Percentiles rank a stretch among this genome's conserved stretches.
Conservation (phyloP, 164 flowering plant genomes). For the Nymphaea colorata region DNA sequence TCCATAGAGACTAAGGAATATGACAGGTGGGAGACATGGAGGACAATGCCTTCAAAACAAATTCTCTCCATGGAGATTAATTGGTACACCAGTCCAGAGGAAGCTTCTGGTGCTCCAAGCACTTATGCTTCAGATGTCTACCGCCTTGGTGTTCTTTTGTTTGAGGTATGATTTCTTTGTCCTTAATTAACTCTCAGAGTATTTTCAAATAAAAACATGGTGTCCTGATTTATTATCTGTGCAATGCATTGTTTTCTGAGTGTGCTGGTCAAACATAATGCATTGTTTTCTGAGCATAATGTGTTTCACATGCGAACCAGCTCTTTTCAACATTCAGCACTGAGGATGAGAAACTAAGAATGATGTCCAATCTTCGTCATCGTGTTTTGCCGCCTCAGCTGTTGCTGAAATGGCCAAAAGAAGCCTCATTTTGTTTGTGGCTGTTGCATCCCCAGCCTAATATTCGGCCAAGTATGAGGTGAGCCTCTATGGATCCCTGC, state of each 20-base stretch:
- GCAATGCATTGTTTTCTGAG: too few relatives aligned
- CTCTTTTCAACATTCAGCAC: slow-evolving; percentile 69
- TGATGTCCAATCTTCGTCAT: slow-evolving; percentile 83
- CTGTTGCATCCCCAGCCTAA: slow-evolving; percentile 82
- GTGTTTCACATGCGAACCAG: slow-evolving; percentile 19
- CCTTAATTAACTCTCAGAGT: too few relatives aligned
- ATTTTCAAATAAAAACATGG: too few relatives aligned
- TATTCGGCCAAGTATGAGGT: slow-evolving; percentile 79
- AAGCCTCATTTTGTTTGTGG: slow-evolving; percentile 96
- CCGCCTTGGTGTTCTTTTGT: slow-evolving; percentile 86
- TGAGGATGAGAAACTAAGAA: slow-evolving; percentile 67
- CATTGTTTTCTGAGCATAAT: too few relatives aligned
- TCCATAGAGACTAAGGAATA: slow-evolving; percentile 3
- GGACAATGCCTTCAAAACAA: slow-evolving; percentile 61
- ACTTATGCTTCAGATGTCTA: slow-evolving; percentile 84
- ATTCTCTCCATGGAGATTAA: slow-evolving; percentile 57
- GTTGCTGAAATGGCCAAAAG: slow-evolving; percentile 85
- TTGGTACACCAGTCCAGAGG: slow-evolving; percentile 97
- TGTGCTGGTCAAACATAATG: too few relatives aligned
- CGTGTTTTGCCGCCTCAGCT: slow-evolving; percentile 91
- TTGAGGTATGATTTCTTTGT: slow-evolving; percentile 45
- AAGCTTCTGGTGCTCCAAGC: slow-evolving; percentile 52
- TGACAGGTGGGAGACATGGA: not conserved
- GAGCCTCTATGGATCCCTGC: not conserved
- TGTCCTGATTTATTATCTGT: too few relatives aligned